Percentiles rank a stretch among this genome's conserved stretches.
Evolutionary conservation across 805 yeast genomes (phyloP).

Genomic region (Barnettozyma salicaria): DNA sequence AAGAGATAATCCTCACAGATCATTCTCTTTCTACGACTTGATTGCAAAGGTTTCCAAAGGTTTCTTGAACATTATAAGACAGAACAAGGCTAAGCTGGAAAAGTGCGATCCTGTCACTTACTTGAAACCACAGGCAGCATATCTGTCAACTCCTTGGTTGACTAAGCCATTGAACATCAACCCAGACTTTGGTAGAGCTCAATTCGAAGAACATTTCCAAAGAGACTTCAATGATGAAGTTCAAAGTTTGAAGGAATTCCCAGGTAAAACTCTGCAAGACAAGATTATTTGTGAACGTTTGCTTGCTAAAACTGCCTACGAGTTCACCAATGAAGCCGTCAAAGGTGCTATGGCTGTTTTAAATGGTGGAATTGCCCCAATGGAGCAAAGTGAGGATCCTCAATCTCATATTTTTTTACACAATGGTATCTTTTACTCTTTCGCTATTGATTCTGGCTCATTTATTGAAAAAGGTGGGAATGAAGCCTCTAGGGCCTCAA

Average conservation of each 20-base stretch:
- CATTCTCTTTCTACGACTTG: slow-evolving; percentile 51
- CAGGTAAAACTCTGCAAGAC: slow-evolving; percentile 51
- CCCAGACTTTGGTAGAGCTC: slow-evolving; percentile 27
- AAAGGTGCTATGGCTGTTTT: slow-evolving; percentile 75
- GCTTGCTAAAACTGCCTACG: slow-evolving; percentile 62
- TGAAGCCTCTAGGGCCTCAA: slow-evolving; percentile 78
- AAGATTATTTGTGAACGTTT: slow-evolving; percentile 72
- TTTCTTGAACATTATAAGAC: slow-evolving; percentile 46
- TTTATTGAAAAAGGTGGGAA: slow-evolving; percentile 69
- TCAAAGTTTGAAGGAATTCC: slow-evolving; percentile 74
- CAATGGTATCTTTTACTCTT: slow-evolving; percentile 83
- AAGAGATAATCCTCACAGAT: slow-evolving; percentile 25
- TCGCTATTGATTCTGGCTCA: slow-evolving; percentile 62
- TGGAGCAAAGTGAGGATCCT: slow-evolving; percentile 70
- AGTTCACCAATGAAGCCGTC: slow-evolving; percentile 70
- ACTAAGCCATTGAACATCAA: slow-evolving; percentile 19
- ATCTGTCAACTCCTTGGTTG: slow-evolving; percentile 75
- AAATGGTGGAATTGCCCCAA: slow-evolving; percentile 65
- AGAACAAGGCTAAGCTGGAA: slow-evolving; percentile 42
- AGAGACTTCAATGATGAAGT: slow-evolving; percentile 91
- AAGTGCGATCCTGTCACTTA: slow-evolving; percentile 46
- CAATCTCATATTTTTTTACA: slow-evolving; percentile 63
- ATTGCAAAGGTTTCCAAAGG: slow-evolving; percentile 60
- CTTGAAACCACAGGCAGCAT: slow-evolving; percentile 54
- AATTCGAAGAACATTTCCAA: slow-evolving; percentile 25